Evolutionary conservation across 139 green algal species (phyloP), one percentile per base, ranked within the genome.

Genomic region (Chlamydomonas asymmetrica): DNA sequence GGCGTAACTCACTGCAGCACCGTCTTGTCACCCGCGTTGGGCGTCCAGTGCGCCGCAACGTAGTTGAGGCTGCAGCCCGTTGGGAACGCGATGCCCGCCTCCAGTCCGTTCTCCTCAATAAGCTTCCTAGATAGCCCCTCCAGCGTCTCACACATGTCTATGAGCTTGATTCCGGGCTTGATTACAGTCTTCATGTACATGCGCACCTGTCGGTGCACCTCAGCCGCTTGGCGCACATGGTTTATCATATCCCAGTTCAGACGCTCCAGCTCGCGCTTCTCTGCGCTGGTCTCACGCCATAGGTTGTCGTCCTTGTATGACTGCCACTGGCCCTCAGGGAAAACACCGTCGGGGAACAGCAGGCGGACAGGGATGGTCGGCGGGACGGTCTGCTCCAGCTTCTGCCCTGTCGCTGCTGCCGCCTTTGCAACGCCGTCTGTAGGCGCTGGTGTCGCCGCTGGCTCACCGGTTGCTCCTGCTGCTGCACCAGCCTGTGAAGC

Each of bases 11-110:
- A n/a, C 62, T 92, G 70, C 76, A 99, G 88, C 72, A 99, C 96
- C 31, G 96, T 99, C 79, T 97, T 97, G 87, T 99, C 96, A 3
- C 96, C 96, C 0, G 82, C 84, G 81, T 99, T 99, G 63, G 97
- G 97, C 22, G 97, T 99, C 91, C 91, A 99, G 87, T 99, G 97
- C 22, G 97, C 97, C 0, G 97, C 97, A 38, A 99, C 91, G 69
- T 93, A 90, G 81, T 99, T 98, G 35, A 98, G 83, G 13, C 87
- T 96, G 91, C 97, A 99, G 59, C 97, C 87, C 4, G 84, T 89
- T 43, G 84, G 84, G 69, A 89, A 89, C 7, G 84, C 84, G 56
- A 89, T 80, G 74, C 74, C 63, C 25, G 92, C 91, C 27, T 98
- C 87, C 27, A 99, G 81, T 4, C 97, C 97, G 32, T 88, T 88